Base-by-base conservation (phyloP, 768 basidiomycete genomes). In the Sarcodon sp. region DNA sequence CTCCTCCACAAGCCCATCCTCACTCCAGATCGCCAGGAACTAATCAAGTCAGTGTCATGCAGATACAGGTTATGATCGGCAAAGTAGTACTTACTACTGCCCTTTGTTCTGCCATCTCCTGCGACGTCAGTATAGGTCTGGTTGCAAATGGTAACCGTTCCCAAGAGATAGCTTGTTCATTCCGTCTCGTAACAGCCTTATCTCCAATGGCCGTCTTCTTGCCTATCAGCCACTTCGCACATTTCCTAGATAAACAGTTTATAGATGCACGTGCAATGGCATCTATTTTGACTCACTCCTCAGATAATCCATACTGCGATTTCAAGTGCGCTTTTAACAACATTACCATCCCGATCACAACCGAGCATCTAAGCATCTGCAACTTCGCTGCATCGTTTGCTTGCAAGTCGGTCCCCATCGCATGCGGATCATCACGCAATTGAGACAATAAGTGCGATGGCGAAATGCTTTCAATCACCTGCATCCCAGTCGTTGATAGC, bases 131-230 rank as follows among this genome's bases (percentile, higher is more conserved):
- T 10, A 92, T 69, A 4, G 81, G 73, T 31, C 58, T 58, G 11
- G 66, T 71, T 0, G 82, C 86, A 54, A 74, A 88, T 3, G 83
- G 80, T 45, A 93, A 63, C 13, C 85, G 73, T 21, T 79, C 75
- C 83, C 89, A 89, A 31, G 75, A 71, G 35, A 90, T 75, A 6
- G 75, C 73, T 36, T 69, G 65, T 2, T 80, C 76, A 54, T 80
- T 68, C 27, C 77, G 76, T 55, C 76, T 79, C 2, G 68, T 61
- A 4, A 81, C 87, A 11, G 85, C 73, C 58, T 81, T 87, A 62
- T 99, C 94, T 1, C 93, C 93, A 3, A 84, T 61, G 0, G 87
- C 79, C 47, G 80, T 88, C 66, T 97, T 97, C 73, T 97, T 98
- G 15, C 85, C 85, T 4, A 80, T 64, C 4, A 80, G 73, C 59